Evolutionary conservation across 225 moss, liverwort and hornwort genomes (phyloP), one percentile per base, ranked within the genome.

Genomic region (Straminergon stramineum): DNA sequence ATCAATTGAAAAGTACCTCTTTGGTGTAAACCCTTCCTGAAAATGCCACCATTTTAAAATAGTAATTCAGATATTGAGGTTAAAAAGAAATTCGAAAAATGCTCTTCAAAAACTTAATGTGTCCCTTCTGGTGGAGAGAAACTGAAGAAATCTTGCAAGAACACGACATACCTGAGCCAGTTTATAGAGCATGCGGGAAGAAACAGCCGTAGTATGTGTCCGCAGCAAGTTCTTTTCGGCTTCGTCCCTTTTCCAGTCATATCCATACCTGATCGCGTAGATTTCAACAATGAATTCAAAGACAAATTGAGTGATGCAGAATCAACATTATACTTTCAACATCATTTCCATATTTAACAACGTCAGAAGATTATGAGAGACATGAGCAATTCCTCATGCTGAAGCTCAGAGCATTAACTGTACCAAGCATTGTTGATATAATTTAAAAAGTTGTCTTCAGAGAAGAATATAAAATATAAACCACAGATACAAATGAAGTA

Each of bases 151-250:
- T 28, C 64, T 57, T 51, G 78, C 64, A 58, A 65, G n/a, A 84
- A 66, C 24, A 60, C 22, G 52, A 90, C 68, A 75, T 30, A 96
- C 95, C 93, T 95, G 94, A 4, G 96, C 98, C 89, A 97, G 95
- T 79, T 97, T 91, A 77, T 99, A 99, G 13, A 99, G 97, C 99
- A 99, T 99, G 52, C 96, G 93, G 41, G 97, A 97, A 34, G 97
- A 99, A 76, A 99, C 96, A 65, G 96, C 99, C 60, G 96, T 97
- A 37, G 96, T 99, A 86, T 99, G 99, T 43, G 97, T 99, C 45
- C 97, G 97, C 87, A 99, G 89, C 77, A 99, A 93, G 71, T 97
- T 99, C 93, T 99, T 97, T 78, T 99, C 97, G 48, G 97, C 96
- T 89, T 99, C 97, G 43, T 96, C 96, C 65, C 99, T 95, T 88